These are phyloP conservation scores for Hanseniaspora thailandica DNA, from an alignment of 805 yeast species.

Conservation along the genomic window DNA sequence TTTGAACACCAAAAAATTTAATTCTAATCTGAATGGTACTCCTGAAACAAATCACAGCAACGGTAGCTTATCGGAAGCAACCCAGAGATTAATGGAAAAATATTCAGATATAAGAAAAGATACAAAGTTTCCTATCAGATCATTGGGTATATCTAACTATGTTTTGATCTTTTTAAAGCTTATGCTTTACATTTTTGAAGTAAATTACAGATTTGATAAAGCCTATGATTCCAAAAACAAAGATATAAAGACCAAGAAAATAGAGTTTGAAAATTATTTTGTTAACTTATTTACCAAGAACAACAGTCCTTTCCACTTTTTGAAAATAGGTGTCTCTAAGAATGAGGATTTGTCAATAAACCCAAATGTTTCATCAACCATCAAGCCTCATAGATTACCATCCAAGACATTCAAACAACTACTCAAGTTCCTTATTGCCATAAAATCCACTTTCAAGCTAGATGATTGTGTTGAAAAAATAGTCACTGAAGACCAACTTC, in stretches of 20 bases:
- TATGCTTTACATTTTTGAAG: conserved; percentile 13
- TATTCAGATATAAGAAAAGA: conserved; percentile 10
- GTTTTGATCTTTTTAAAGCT: conserved; percentile 12
- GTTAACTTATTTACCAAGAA: conserved; percentile 5
- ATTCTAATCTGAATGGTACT: neutral
- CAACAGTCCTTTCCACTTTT: neutral
- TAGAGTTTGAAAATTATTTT: conserved; percentile 14
- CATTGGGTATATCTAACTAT: conserved; percentile 14
- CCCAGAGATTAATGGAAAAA: conserved; percentile 2
- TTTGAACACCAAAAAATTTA: neutral
- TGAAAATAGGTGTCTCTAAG: neutral
- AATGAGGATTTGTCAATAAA: neutral
- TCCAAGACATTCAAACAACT: conserved; percentile 3
- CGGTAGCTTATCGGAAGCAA: neutral
- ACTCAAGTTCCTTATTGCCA: conserved; percentile 8
- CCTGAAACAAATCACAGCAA: neutral
- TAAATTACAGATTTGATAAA: neutral
- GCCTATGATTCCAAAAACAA: conserved; percentile 1
- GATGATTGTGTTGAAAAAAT: conserved; percentile 12
- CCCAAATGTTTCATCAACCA: neutral
- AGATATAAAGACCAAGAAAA: conserved; percentile 5
- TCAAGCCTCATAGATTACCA: conserved; percentile 4
- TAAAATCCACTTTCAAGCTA: conserved; percentile 11
- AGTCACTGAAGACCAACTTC: conserved; percentile 5
- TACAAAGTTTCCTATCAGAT: conserved; percentile 14